Conservation (phyloP, 2,329 filamentous ascomycete genomes). For the Periconia macrospinosa region DNA sequence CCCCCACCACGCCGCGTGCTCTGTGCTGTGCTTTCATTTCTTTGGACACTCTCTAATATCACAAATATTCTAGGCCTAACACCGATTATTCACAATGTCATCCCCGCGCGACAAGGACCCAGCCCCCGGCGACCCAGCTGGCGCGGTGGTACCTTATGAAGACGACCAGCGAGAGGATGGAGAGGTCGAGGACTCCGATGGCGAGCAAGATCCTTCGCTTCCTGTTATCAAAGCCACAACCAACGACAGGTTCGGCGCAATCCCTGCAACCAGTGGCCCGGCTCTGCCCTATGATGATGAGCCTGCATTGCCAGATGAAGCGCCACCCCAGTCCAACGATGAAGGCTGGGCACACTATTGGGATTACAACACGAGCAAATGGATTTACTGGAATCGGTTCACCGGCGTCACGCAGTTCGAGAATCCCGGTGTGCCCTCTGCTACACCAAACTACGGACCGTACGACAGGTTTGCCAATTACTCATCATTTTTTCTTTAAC, state of each 20-base stretch:
- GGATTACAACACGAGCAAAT: conserved; percentile 69
- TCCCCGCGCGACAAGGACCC: background rate
- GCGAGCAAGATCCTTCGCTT: conserved; percentile 10
- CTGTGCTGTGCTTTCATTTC: too few relatives aligned
- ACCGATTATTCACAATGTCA: background rate
- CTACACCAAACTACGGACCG: conserved; percentile 28
- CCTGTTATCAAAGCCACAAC: background rate
- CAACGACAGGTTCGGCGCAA: conserved; percentile 12
- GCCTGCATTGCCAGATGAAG: conserved; percentile 54
- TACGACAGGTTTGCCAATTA: conserved; percentile 43
- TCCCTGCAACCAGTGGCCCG: conserved; percentile 12
- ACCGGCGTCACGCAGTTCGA: conserved; percentile 84
- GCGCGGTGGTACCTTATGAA: conserved; percentile 1
- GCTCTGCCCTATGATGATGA: conserved; percentile 31
- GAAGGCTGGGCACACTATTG: conserved; percentile 82
- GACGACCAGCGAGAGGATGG: background rate
- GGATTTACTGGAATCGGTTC: conserved; percentile 84
- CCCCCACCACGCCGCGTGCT: too few relatives aligned
- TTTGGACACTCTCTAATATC: too few relatives aligned
- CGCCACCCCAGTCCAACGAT: conserved; percentile 47
- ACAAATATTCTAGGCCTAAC: too few relatives aligned
- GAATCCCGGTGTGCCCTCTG: conserved; percentile 73
- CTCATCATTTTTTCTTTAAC: conserved; percentile 21
- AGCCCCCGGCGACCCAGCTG: background rate
- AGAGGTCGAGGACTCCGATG: conserved; percentile 3